A percentile compares a stretch with the other conserved stretches of the same genome.
phyloP scores from a whole-genome alignment of 176 grass and related monocot species.

The Sorghum bicolor region Sorghum_bicolor_NCBIv3 NC_012872.2:52642501-52643000 shows the following conservation, averaged over 20 bases:
- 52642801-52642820: constrained; percentile 11
- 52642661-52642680: constrained; percentile 66
- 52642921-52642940: background rate
- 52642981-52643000: background rate
- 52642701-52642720: constrained; percentile 28
- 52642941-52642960: background rate
- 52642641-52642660: constrained; percentile 81
- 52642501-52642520: constrained; percentile 76
- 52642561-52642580: constrained; percentile 44
- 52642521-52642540: constrained; percentile 91
- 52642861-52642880: background rate
- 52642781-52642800: constrained; percentile 2
- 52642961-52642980: background rate
- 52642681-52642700: constrained; percentile 74
- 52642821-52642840: background rate
- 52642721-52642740: background rate
- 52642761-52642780: background rate
- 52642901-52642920: background rate
- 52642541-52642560: constrained; percentile 94
- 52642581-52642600: background rate
- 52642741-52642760: background rate
- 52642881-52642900: constrained; percentile 20
- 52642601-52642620: constrained; percentile 23
- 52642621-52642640: constrained; percentile 61
- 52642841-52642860: background rate